Base-by-base conservation (phyloP, 768 basidiomycete species). In the Roridomyces roridus region DNA sequence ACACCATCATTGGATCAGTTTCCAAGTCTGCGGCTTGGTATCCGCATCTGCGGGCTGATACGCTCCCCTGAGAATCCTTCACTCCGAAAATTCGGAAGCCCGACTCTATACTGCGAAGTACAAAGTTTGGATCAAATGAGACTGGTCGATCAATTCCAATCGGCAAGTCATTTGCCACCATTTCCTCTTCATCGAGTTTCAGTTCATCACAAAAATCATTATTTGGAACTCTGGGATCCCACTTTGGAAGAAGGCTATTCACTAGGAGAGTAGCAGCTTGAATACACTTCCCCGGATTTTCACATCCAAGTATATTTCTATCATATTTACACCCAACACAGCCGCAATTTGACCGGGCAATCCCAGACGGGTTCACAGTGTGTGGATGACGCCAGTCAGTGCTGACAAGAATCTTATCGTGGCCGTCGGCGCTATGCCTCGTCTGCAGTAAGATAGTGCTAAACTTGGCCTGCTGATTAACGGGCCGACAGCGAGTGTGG, bases 371-470 rank as follows among this genome's bases (percentile, higher is more conserved):
- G 34, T 35, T 45, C 28, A 36, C 5, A 12, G 4, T 4, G 17
- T 45, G 44, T 23, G 51, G 39, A 10, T 42, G 43, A 8, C 35
- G 5, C 3, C 7, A 9, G 4, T 5, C 28, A 3, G 29, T 6
- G n/a, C n/a, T 45, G 34, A 56, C 54, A 58, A 57, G 21, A 60
- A 67, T 17, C 61, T 67, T 35, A 62, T 66, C 18, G 59, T 65
- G 17, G 60, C 70, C 18, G 70, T 72, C 11, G 70, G 70, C 24
- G 50, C 65, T 21, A 18, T 54, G 26, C 69, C 70, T 2, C 35
- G 69, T 17, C 69, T 54, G 11, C 50, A 55, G 56, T 57, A 18
- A 31, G 48, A 4, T 17, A 6, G 5, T 31, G n/a, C 8, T 24
- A 29, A 10, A 26, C 25, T 23, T 24, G 34, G 23, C 6, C 1